phyloP scores from a whole-genome alignment of 768 basidiomycete genomes.

The Collybia nuda region DNA sequence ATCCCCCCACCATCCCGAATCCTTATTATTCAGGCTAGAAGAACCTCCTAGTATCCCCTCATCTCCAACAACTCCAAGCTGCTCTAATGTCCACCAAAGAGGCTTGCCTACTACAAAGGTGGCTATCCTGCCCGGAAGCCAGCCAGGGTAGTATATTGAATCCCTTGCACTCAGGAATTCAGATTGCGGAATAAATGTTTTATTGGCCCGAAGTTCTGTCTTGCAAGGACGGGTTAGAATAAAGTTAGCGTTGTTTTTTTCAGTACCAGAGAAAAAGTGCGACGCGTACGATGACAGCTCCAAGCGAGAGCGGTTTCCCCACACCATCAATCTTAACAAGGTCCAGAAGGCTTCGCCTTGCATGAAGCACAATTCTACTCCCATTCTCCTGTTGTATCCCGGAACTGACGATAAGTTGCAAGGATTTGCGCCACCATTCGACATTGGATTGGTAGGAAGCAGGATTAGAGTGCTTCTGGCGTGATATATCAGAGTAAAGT shows the following conservation, averaged over 20 bases:
- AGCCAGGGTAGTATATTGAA: slow-evolving; percentile 70
- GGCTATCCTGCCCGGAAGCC: slow-evolving; percentile 68
- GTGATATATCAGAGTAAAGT: slow-evolving; percentile 85
- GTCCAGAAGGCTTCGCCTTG: slow-evolving; percentile 53
- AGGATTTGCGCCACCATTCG: slow-evolving; percentile 82
- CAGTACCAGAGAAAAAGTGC: background rate
- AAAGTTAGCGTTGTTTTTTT: slow-evolving; percentile 16
- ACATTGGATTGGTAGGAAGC: slow-evolving; percentile 78
- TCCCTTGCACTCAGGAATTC: slow-evolving; percentile 55
- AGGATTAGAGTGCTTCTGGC: slow-evolving; percentile 83
- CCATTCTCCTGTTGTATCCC: slow-evolving; percentile 47
- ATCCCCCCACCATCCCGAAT: slow-evolving; percentile 64
- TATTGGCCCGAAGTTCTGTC: slow-evolving; percentile 58
- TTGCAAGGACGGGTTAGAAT: slow-evolving; percentile 48
- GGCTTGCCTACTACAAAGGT: slow-evolving; percentile 75
- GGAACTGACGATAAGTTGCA: slow-evolving; percentile 58
- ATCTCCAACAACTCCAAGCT: slow-evolving; percentile 71
- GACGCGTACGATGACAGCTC: slow-evolving; percentile 69
- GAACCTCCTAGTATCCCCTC: slow-evolving; percentile 40
- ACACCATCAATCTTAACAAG: slow-evolving; percentile 62
- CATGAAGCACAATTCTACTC: slow-evolving; percentile 63
- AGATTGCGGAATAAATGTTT: slow-evolving; percentile 44
- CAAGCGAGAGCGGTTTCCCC: slow-evolving; percentile 74
- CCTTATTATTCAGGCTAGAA: slow-evolving; percentile 23
- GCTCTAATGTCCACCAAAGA: slow-evolving; percentile 85